A percentile compares a stretch with the other conserved stretches of the same genome.
These are phyloP conservation scores for Ceratopteris richardii DNA, from an alignment of 75 land plant genomes.

Conservation along the genomic window DNA sequence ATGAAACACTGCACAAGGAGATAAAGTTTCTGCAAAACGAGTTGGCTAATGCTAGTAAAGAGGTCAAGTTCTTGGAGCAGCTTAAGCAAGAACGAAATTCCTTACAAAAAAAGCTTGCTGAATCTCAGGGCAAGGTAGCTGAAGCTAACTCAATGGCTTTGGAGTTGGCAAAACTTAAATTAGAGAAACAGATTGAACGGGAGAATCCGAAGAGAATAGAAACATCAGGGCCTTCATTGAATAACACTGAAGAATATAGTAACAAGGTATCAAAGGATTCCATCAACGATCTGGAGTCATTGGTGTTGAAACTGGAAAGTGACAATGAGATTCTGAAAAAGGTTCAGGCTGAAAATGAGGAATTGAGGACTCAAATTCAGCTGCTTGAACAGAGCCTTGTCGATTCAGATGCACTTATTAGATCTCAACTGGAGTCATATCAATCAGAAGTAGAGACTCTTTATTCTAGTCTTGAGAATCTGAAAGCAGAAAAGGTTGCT, in stretches of 20 bases:
- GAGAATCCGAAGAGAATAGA: constrained; percentile 59
- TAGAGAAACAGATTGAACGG: constrained; percentile 36
- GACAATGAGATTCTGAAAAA: constrained; percentile 39
- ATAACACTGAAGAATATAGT: constrained; percentile 2
- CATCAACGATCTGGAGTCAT: constrained; percentile 47
- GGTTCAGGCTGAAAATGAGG: constrained; percentile 42
- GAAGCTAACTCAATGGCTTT: constrained; percentile 38
- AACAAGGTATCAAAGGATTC: constrained; percentile 43
- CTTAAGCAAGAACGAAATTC: constrained; percentile 42
- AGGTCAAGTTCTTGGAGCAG: constrained; percentile 26
- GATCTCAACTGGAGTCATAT: constrained; percentile 51
- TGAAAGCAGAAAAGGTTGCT: constrained; percentile 54
- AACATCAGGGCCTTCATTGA: constrained; percentile 28
- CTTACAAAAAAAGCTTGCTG: constrained; percentile 32
- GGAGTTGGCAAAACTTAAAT: constrained; percentile 35
- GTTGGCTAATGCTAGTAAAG: constrained; percentile 31
- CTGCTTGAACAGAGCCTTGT: constrained; percentile 64
- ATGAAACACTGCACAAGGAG: constrained; percentile 46
- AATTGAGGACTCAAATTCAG: constrained; percentile 53
- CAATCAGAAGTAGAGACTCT: constrained; percentile 65
- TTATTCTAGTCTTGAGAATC: constrained; percentile 51
- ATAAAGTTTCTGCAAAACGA: constrained; percentile 35
- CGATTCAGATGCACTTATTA: constrained; percentile 71
- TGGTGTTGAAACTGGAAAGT: constrained; percentile 47
- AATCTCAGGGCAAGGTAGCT: constrained; percentile 40